Evolutionary conservation across 106 monocot species (phyloP).

Genomic region (Allium cepa): DNA sequence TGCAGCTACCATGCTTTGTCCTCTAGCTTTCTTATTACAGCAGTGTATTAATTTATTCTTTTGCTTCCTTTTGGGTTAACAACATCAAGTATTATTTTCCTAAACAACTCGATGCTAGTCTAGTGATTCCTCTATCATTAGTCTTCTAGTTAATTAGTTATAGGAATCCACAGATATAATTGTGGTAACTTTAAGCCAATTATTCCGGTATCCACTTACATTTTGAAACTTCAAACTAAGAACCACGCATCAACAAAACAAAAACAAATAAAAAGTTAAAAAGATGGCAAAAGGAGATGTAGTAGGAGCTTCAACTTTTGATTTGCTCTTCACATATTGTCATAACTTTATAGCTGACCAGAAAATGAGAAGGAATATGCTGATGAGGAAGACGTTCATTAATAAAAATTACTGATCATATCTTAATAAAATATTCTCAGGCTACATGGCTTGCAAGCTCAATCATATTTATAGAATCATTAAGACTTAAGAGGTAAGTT

Average conservation of each 20-base stretch:
- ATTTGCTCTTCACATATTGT: too few species aligned
- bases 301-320: too few species aligned
- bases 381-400: not conserved
- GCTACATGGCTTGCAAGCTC: not conserved
- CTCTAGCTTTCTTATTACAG: not conserved
- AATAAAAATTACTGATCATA: not conserved
- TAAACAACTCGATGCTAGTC: not conserved
- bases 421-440: not conserved
- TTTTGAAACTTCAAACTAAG: too few species aligned
- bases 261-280: too few species aligned
- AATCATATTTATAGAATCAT: not conserved
- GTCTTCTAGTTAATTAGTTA: too few species aligned
- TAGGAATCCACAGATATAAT: too few species aligned
- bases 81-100: not conserved
- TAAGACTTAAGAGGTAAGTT: too few species aligned
- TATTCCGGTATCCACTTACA: too few species aligned
- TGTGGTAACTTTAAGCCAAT: too few species aligned
- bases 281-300: too few species aligned
- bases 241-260: too few species aligned
- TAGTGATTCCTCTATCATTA: not conserved
- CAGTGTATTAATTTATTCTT: not conserved
- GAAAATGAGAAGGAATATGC: not conserved
- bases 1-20: not conserved
- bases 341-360: too few species aligned
- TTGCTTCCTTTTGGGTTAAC: not conserved